Conservation (phyloP, 108 stramenopile species). For the Stephanodiscus triporus region DNA sequence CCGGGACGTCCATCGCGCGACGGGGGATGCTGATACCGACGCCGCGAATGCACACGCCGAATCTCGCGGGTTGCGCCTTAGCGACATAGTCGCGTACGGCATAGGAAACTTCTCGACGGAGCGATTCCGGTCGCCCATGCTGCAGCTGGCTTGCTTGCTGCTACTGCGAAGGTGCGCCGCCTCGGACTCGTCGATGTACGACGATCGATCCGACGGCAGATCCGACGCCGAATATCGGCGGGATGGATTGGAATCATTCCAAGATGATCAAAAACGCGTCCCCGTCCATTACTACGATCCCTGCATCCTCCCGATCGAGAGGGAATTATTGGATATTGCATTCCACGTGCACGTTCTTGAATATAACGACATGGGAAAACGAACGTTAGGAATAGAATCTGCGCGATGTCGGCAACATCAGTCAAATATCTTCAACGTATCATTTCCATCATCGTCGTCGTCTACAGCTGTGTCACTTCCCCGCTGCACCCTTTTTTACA, state of each 20-base stretch:
- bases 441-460: background rate
- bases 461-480: background rate
- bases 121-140: constrained; percentile 35
- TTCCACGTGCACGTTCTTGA: constrained; percentile 39
- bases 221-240: background rate
- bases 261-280: constrained; percentile 28
- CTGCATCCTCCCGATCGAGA: constrained; percentile 41
- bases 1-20: background rate
- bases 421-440: background rate
- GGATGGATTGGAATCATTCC: constrained; percentile 17
- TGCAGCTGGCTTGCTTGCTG: constrained; percentile 48
- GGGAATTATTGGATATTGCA: constrained; percentile 26
- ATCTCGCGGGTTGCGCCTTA: constrained; percentile 8
- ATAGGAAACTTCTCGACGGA: constrained; percentile 48
- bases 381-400: constrained; percentile 25
- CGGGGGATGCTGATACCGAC: background rate
- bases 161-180: constrained; percentile 32
- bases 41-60: background rate
- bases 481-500: constrained; percentile 34
- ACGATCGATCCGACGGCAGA: background rate
- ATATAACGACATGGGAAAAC: constrained; percentile 47
- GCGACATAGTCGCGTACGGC: constrained; percentile 55
- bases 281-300: constrained; percentile 55
- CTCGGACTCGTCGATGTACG: background rate
- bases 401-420: constrained; percentile 2